Evolutionary conservation across 176 grass and related monocot genomes (phyloP).

Genomic region (Tillandsia fasciculata): DNA sequence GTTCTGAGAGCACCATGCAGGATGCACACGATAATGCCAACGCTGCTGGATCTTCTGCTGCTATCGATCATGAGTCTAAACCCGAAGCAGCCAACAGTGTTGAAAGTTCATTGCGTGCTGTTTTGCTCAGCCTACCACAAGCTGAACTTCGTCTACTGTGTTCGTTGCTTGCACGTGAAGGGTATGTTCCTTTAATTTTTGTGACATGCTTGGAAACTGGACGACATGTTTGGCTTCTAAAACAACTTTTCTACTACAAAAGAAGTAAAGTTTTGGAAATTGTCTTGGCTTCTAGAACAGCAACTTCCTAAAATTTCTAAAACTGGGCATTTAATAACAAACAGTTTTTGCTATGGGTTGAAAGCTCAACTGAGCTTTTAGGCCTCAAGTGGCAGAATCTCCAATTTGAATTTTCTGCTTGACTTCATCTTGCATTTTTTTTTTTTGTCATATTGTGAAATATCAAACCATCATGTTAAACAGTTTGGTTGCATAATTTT

Average conservation of each 20-base stretch:
- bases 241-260: background rate
- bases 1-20: constrained; percentile 48
- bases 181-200: constrained; percentile 33
- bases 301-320: too few species aligned
- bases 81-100: constrained; percentile 28
- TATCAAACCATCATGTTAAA: too few species aligned
- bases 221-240: too few species aligned
- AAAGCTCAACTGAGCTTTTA: too few species aligned
- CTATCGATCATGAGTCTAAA: constrained; percentile 25
- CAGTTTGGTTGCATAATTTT: too few species aligned
- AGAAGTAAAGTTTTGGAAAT: too few species aligned
- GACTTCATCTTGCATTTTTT: background rate
- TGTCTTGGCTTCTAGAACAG: too few species aligned
- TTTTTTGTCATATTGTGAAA: background rate
- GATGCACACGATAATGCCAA: constrained; percentile 38
- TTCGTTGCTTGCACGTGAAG: constrained; percentile 96
- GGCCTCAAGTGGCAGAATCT: too few species aligned
- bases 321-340: too few species aligned
- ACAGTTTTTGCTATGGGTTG: too few species aligned
- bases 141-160: constrained; percentile 73
- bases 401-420: too few species aligned
- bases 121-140: constrained; percentile 69
- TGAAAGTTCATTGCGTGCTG: constrained; percentile 27
- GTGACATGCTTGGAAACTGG: background rate
- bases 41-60: constrained; percentile 38